Evolutionary conservation across 306 rosid genomes (phyloP).

Genomic region (Medicago arabica): DNA sequence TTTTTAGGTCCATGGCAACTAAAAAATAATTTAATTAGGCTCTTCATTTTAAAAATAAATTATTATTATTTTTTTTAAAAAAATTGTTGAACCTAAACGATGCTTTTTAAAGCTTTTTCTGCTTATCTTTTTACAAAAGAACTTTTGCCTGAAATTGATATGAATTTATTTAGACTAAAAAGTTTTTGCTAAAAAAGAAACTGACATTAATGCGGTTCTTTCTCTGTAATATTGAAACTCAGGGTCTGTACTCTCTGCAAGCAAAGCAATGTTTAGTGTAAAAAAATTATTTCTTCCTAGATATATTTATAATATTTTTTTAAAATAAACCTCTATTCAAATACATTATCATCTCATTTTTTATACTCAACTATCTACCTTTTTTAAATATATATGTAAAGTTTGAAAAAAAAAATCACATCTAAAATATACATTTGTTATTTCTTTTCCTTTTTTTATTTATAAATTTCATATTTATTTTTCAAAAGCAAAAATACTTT

Average conservation of each 20-base stretch:
- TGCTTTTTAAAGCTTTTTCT: constrained; percentile 51
- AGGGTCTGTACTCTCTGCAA: constrained; percentile 62
- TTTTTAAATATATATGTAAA: no score
- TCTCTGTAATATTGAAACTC: constrained; percentile 30
- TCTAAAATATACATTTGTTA: no score
- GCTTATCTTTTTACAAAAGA: constrained; percentile 22
- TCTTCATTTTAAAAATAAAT: no score
- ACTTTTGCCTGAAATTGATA: constrained; percentile 33
- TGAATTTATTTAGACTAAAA: neutral
- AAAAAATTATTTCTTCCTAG: neutral
- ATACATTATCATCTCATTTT: no score
- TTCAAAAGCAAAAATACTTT: constrained; percentile 48
- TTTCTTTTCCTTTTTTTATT: neutral
- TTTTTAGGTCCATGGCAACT: no score
- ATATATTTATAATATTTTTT: neutral
- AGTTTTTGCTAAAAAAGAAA: constrained; percentile 38
- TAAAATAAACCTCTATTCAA: neutral
- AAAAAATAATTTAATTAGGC: no score
- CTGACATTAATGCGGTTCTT: constrained; percentile 39
- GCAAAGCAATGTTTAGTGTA: constrained; percentile 17
- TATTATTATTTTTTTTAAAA: neutral
- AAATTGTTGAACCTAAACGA: constrained; percentile 36
- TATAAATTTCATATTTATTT: constrained; percentile 17
- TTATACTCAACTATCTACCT: no score
- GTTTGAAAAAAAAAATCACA: neutral